A percentile compares a stretch with the other conserved stretches of the same genome.
These are phyloP conservation scores for Solanum ossicruentum DNA, from an alignment of 257 asterid genomes.

Conservation along the genomic window DNA sequence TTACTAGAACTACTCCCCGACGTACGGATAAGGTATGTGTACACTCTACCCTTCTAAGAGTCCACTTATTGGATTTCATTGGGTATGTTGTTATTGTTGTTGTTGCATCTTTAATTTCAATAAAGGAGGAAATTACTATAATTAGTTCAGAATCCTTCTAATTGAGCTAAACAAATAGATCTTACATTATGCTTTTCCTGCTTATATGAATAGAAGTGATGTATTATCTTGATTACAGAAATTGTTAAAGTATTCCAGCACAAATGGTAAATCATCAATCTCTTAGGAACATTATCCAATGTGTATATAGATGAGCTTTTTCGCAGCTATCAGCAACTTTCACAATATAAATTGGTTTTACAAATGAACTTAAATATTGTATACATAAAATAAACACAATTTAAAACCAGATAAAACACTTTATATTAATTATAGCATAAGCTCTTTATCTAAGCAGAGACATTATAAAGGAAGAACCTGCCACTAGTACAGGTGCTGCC, in stretches of 20 bases:
- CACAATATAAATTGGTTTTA: not conserved
- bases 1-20: too few species aligned
- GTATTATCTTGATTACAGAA: not conserved
- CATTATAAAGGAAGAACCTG: slow-evolving; percentile 2
- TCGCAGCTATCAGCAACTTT: not conserved
- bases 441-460: not conserved
- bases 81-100: too few species aligned
- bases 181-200: not conserved
- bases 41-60: too few species aligned
- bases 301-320: not conserved
- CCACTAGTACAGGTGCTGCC: not conserved
- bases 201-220: not conserved
- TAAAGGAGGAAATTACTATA: not conserved
- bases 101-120: not conserved
- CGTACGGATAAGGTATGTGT: too few species aligned
- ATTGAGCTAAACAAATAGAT: not conserved
- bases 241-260: not conserved
- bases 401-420: not conserved
- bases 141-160: not conserved
- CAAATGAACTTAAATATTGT: not conserved
- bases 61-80: too few species aligned
- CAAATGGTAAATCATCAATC: not conserved
- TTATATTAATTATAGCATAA: not conserved
- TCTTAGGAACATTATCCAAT: not conserved
- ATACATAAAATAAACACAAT: not conserved